phyloP scores from a whole-genome alignment of 2,329 filamentous ascomycete genomes.

The Cercospora zeae-maydis region DNA sequence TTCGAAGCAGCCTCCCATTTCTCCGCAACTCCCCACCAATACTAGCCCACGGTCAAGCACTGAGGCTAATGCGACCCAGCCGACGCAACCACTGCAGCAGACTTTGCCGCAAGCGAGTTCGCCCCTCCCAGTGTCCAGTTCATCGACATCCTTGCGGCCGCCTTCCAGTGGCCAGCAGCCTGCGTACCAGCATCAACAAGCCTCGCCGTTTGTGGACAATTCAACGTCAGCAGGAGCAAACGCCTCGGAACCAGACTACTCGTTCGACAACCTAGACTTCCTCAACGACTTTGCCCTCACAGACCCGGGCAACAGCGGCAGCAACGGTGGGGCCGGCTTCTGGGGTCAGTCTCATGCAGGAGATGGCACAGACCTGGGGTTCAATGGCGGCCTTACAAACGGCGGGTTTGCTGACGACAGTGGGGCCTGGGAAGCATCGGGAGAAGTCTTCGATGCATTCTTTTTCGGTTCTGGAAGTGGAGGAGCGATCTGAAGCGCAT shows the following conservation, averaged over 20 bases:
- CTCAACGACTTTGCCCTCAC: constrained; percentile 49
- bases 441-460: constrained; percentile 63
- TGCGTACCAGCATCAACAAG: neutral
- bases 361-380: constrained; percentile 57
- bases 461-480: constrained; percentile 58
- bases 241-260: constrained; percentile 27
- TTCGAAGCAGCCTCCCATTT: constrained; percentile 20
- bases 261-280: constrained; percentile 52
- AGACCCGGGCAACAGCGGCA: constrained; percentile 36
- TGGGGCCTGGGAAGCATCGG: constrained; percentile 53
- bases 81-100: constrained; percentile 5
- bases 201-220: constrained; percentile 25
- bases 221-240: constrained; percentile 24
- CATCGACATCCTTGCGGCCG: neutral
- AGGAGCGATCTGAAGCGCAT: neutral
- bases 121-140: neutral
- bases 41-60: constrained; percentile 19
- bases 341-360: constrained; percentile 16
- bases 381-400: constrained; percentile 34
- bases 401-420: constrained; percentile 29
- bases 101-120: constrained; percentile 31
- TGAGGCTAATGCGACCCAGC: constrained; percentile 5
- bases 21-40: constrained; percentile 19
- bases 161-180: neutral
- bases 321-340: constrained; percentile 7